Percentiles rank a stretch among this genome's conserved stretches.
Evolutionary conservation across 139 green algal species (phyloP).

Genomic region (Chlorella sp.): DNA sequence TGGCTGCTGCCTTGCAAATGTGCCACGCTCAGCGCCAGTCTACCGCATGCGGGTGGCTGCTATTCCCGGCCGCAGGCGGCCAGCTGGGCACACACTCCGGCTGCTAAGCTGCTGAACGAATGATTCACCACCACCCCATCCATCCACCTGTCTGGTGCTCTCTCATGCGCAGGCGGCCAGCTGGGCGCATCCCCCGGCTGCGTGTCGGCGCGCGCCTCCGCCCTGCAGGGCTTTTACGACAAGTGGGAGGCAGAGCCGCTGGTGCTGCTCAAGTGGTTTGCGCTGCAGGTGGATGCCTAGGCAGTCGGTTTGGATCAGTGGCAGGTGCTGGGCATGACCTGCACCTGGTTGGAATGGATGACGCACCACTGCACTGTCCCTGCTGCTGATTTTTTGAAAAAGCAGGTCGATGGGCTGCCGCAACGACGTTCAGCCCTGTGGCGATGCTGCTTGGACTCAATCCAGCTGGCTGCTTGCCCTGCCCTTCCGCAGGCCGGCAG

Average conservation of each 20-base stretch:
- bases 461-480: neutral
- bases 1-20: neutral
- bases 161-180: neutral
- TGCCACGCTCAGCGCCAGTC: too few species aligned
- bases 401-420: too few species aligned
- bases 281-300: constrained; percentile 58
- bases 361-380: too few species aligned
- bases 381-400: too few species aligned
- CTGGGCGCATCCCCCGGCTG: constrained; percentile 5
- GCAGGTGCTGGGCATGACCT: too few species aligned
- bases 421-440: too few species aligned
- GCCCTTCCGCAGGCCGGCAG: constrained; percentile 60
- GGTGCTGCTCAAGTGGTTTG: constrained; percentile 95
- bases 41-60: too few species aligned
- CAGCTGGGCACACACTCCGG: neutral
- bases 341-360: too few species aligned
- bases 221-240: constrained; percentile 81
- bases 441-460: too few species aligned
- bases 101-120: too few species aligned
- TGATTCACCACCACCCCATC: neutral
- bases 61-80: constrained; percentile 1
- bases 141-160: neutral
- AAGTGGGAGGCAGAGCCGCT: constrained; percentile 89
- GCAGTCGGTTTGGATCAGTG: too few species aligned
- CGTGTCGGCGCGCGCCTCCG: constrained; percentile 44